phyloP scores from a whole-genome alignment of 2,329 filamentous ascomycete genomes.

The Cytospora schulzeri region DNA sequence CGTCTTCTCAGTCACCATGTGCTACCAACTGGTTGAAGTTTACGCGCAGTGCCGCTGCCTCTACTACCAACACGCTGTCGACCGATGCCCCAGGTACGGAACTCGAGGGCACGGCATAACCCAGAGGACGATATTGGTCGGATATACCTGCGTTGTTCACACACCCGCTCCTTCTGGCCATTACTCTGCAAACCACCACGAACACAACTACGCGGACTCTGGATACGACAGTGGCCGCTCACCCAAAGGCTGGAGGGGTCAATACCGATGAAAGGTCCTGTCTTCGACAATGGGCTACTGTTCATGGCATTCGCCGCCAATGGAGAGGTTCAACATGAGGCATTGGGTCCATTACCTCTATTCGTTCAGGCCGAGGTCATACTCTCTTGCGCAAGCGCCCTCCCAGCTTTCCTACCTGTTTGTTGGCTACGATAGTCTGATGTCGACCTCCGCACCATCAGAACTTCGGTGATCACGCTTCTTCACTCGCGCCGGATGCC shows the following conservation, averaged over 20 bases:
- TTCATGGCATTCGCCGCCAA: slow-evolving; percentile 43
- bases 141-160: slow-evolving; percentile 73
- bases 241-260: slow-evolving; percentile 42
- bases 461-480: slow-evolving; percentile 25
- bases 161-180: slow-evolving; percentile 38
- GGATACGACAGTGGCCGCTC: slow-evolving; percentile 56
- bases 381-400: slow-evolving; percentile 42
- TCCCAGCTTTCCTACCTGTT: slow-evolving; percentile 54
- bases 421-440: slow-evolving; percentile 46
- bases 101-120: slow-evolving; percentile 72
- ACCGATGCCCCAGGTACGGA: slow-evolving; percentile 77
- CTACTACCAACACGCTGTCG: slow-evolving; percentile 85
- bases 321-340: slow-evolving; percentile 47
- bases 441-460: slow-evolving; percentile 43
- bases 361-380: slow-evolving; percentile 44
- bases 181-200: slow-evolving; percentile 40
- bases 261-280: slow-evolving; percentile 55
- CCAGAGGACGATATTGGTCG: slow-evolving; percentile 78
- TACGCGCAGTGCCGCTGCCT: slow-evolving; percentile 86
- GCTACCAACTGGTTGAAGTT: slow-evolving; percentile 81
- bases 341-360: slow-evolving; percentile 54
- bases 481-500: slow-evolving; percentile 28
- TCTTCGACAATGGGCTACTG: slow-evolving; percentile 53
- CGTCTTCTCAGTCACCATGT: slow-evolving; percentile 61
- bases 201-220: slow-evolving; percentile 54